These are phyloP conservation scores for Solanum medicagineum DNA, from an alignment of 257 asterid species.

Conservation along the genomic window DNA sequence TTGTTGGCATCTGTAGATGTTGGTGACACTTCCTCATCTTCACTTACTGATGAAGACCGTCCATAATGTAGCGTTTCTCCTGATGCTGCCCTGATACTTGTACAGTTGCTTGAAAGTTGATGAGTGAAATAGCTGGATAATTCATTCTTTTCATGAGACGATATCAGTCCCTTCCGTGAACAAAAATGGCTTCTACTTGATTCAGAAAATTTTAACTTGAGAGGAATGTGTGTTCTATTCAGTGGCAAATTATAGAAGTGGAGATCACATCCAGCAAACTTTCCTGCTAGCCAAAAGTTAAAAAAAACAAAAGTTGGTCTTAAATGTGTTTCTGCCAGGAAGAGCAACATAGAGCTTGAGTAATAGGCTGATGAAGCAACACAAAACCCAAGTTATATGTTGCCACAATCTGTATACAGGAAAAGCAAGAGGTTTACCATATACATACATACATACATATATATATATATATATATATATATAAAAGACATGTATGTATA, in stretches of 20 bases:
- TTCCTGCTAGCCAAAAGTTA: constrained; percentile 23
- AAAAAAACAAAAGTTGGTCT: not conserved
- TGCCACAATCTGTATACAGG: not conserved
- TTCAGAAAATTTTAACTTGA: constrained; percentile 13
- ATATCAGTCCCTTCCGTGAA: constrained; percentile 9
- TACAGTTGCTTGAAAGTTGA: constrained; percentile 6
- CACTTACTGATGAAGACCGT: constrained; percentile 19
- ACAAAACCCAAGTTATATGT: not conserved
- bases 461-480: too few relatives aligned
- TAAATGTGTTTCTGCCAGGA: not conserved
- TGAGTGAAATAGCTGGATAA: not conserved
- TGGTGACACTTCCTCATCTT: constrained; percentile 11
- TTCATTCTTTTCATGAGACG: constrained; percentile 13
- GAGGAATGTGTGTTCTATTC: constrained; percentile 8
- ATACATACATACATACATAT: not conserved
- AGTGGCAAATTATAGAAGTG: constrained; percentile 8
- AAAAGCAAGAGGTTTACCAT: not conserved
- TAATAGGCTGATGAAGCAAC: not conserved
- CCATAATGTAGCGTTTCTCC: constrained; percentile 37
- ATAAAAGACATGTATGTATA: too few relatives aligned
- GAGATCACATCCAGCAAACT: constrained; percentile 5
- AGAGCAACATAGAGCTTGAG: not conserved
- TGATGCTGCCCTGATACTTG: constrained; percentile 35
- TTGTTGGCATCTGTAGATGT: constrained; percentile 4
- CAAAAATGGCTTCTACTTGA: constrained; percentile 13